Evolutionary conservation across 1,284 basidiomycete genomes (phyloP).

Genomic region (Ustilago tritici): DNA sequence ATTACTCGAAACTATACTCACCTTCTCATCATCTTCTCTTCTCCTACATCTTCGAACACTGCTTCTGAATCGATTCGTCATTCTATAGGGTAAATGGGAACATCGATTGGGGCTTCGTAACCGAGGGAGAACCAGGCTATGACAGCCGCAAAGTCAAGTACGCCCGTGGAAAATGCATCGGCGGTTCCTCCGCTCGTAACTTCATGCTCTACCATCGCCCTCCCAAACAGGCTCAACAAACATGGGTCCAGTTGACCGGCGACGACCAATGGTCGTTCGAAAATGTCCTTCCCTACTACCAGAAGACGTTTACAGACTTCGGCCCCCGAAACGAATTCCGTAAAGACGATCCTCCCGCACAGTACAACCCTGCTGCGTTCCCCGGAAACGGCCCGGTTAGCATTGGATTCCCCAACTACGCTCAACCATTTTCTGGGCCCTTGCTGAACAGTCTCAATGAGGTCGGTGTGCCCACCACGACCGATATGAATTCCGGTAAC

Average conservation of each 20-base stretch:
- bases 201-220: conserved; percentile 61
- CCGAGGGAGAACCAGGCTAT: conserved; percentile 47
- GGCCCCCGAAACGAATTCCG: conserved; percentile 37
- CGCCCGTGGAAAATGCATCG: conserved; percentile 57
- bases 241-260: conserved; percentile 53
- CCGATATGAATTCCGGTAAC: conserved; percentile 60
- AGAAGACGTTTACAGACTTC: conserved; percentile 47
- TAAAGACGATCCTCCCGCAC: conserved; percentile 40
- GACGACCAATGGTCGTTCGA: conserved; percentile 51
- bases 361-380: conserved; percentile 51
- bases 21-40: background rate
- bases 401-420: conserved; percentile 54
- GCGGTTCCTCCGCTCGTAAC: conserved; percentile 51
- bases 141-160: conserved; percentile 47
- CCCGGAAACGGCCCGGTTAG: conserved; percentile 38
- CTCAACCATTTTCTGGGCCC: conserved; percentile 52
- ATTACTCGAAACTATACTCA: background rate
- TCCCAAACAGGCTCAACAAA: conserved; percentile 32
- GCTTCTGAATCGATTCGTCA: background rate
- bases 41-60: background rate
- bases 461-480: conserved; percentile 44
- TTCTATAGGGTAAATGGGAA: conserved; percentile 14
- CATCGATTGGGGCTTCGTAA: conserved; percentile 53
- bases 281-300: conserved; percentile 43
- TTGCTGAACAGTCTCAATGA: conserved; percentile 49